Conservation (phyloP, 192 early-diverging fungal species). For the Anaeromyces robustus region DNA sequence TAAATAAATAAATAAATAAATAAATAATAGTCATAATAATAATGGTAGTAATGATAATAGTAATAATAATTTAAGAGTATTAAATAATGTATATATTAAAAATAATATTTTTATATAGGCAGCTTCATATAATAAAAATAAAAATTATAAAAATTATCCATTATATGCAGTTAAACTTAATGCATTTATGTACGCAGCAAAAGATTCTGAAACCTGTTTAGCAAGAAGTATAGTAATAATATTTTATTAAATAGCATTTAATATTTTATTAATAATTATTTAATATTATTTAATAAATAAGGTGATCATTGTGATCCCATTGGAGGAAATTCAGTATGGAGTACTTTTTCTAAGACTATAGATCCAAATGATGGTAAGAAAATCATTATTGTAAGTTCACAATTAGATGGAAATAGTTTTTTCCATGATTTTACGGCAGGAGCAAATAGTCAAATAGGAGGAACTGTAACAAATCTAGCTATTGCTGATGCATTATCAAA, state of each 20-base stretch:
- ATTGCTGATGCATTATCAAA: constrained; percentile 52
- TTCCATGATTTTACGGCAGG: constrained; percentile 49
- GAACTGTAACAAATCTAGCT: constrained; percentile 44
- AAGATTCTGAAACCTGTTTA: constrained; percentile 48
- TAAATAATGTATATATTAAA: constrained; percentile 7
- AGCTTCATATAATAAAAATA: constrained; percentile 17
- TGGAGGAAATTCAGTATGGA: constrained; percentile 51
- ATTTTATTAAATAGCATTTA: neutral
- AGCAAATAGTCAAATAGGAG: constrained; percentile 31
- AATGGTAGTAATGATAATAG: constrained; percentile 12
- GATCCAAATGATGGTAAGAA: constrained; percentile 34
- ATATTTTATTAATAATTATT: neutral
- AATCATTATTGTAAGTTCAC: constrained; percentile 47
- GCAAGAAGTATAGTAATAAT: constrained; percentile 28
- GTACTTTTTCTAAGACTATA: constrained; percentile 40
- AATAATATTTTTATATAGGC: constrained; percentile 15
- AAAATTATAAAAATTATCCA: constrained; percentile 36
- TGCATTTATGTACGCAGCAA: constrained; percentile 50
- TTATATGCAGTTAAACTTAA: constrained; percentile 55
- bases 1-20: constrained; percentile 3
- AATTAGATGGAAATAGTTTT: constrained; percentile 43
- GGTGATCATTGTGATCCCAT: constrained; percentile 51
- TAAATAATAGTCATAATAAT: constrained; percentile 21
- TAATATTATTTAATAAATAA: constrained; percentile 3
- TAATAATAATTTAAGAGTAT: neutral